Percentiles rank a stretch among this genome's conserved stretches.
Conservation (phyloP, 768 basidiomycete genomes). For the Calocera cornea region DNA sequence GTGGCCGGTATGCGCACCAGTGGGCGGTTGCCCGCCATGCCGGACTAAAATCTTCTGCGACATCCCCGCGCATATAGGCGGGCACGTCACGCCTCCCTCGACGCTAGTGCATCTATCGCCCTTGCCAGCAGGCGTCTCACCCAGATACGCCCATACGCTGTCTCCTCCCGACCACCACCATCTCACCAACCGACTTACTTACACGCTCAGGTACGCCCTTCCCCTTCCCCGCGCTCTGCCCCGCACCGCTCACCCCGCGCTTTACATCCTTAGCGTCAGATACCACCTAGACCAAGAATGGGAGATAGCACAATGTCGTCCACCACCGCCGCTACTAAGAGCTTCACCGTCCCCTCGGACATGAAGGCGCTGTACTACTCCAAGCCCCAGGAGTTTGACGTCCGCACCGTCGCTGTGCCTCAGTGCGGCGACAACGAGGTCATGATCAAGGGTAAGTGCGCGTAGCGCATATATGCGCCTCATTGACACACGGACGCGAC, state of each 20-base stretch:
- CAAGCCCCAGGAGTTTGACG: slow-evolving; percentile 52
- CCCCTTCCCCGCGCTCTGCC: slow-evolving; percentile 1
- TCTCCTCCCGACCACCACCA: slow-evolving; percentile 5
- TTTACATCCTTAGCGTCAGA: background rate
- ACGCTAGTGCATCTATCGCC: background rate
- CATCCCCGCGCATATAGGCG: background rate
- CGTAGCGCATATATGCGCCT: background rate
- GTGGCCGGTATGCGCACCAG: too few species aligned
- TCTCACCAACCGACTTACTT: background rate
- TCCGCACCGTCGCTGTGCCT: slow-evolving; percentile 56
- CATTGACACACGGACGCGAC: slow-evolving; percentile 8
- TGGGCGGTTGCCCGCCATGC: background rate
- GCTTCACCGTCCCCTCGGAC: slow-evolving; percentile 9
- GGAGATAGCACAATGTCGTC: background rate
- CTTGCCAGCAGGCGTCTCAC: background rate
- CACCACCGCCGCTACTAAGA: background rate
- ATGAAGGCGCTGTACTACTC: slow-evolving; percentile 11
- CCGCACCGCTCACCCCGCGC: background rate
- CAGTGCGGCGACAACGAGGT: slow-evolving; percentile 53
- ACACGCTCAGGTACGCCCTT: background rate
- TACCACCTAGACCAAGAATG: background rate
- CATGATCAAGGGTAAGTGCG: slow-evolving; percentile 48
- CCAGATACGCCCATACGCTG: background rate
- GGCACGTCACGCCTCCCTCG: background rate
- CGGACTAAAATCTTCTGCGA: background rate